Base-by-base conservation (phyloP, 768 basidiomycete genomes). In the Suillus lakei region DNA sequence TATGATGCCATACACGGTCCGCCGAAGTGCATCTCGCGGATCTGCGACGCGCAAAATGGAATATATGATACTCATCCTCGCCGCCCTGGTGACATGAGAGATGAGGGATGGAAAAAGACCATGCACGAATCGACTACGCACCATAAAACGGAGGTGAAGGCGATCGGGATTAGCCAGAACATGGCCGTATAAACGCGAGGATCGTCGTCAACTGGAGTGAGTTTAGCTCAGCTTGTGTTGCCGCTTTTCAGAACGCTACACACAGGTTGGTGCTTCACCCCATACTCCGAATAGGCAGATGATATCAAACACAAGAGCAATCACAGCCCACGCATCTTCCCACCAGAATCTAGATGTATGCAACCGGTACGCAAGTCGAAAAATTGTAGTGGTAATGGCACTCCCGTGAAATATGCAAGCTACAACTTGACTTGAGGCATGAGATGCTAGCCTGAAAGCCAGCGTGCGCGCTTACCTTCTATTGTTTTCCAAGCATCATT, bases 61-160 rank as follows among this genome's bases (percentile, higher is more conserved):
- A 43, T 60, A 75, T 6, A 75, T 46, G 16, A 75, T 75, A 41
- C 75, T 76, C 61, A 75, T 71, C 5, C 74, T 64, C 16, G 73
- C 60, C 16, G 71, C 71, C 74, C 74, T 75, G 48, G 5, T 59
- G 12, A 46, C 63, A 23, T 32, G 44, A 44, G 28, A 8, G 36
- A 34, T 26, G 23, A 44, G 28, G 10, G 36, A 34, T 26, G 23
- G 32, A 36, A 13, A n/a, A 5, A 8, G 38, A 34, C 30, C 32
- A 32, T 34, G 36, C 36, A 15, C 4, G 8, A 23, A 18, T 23
- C 60, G 28, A 36, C 26, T 28, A 63, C 73, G 70, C 50, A 75
- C 74, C 74, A 75, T 46, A 71, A 28, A 10, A 67, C 18, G 16
- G 34, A 65, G 16, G 69, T 76, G 60, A 73, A 21, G 9, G 67